Evolutionary conservation across 352 stramenopile species (phyloP).

Genomic region (Phytophthora syringae): DNA sequence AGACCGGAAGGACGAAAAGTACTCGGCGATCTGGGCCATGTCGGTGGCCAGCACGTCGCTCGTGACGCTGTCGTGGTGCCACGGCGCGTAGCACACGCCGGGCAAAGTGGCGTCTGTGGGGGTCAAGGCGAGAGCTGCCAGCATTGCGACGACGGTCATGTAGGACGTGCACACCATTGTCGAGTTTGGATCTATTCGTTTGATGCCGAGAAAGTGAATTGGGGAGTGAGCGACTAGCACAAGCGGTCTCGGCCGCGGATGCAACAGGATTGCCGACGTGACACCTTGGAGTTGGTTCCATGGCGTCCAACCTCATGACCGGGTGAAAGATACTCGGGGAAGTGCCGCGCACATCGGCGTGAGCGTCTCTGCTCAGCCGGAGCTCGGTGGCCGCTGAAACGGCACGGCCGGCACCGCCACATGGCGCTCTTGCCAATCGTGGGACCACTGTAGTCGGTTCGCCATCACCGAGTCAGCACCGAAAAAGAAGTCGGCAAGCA

Average conservation of each 20-base stretch:
- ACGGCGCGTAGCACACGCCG: conserved; percentile 70
- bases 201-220: conserved; percentile 35
- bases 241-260: too few relatives aligned
- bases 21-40: conserved; percentile 40
- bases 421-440: conserved; percentile 23
- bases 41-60: conserved; percentile 39
- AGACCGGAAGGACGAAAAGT: conserved; percentile 71
- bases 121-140: conserved; percentile 30
- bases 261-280: conserved; percentile 20
- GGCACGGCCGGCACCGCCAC: conserved; percentile 23
- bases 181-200: too few relatives aligned
- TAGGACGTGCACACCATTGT: conserved; percentile 48
- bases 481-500: neutral
- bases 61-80: conserved; percentile 51
- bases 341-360: conserved; percentile 37
- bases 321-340: conserved; percentile 31
- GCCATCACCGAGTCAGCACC: conserved; percentile 19
- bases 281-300: conserved; percentile 1
- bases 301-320: conserved; percentile 12
- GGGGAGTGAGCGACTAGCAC: conserved; percentile 40
- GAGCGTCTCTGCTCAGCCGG: conserved; percentile 7
- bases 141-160: conserved; percentile 40
- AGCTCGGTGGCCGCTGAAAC: conserved; percentile 7
- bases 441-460: conserved; percentile 31
- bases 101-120: conserved; percentile 12